These are phyloP conservation scores for Decorospora gaudefroyi DNA, from an alignment of 2,329 filamentous ascomycete species.

Conservation along the genomic window DNA sequence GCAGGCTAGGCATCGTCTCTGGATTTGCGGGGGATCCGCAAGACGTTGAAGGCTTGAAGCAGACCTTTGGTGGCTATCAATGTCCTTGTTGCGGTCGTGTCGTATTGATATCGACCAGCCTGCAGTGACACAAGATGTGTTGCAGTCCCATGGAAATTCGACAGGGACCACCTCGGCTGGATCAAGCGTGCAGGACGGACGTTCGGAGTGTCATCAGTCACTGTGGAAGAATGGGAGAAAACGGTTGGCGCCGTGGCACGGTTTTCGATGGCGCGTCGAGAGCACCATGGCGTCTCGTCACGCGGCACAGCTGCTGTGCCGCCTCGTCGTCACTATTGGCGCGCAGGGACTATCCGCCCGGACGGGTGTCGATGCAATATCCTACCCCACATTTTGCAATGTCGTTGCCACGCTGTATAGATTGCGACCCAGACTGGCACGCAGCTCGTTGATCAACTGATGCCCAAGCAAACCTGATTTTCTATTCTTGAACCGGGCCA, in stretches of 20 bases:
- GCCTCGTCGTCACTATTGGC: slow-evolving; percentile 5
- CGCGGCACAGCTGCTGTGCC: slow-evolving; percentile 5
- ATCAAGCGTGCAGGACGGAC: slow-evolving; percentile 1
- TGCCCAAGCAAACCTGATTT: slow-evolving; percentile 6
- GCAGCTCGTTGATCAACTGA: slow-evolving; percentile 22
- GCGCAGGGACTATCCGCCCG: slow-evolving; percentile 1
- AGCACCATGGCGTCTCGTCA: slow-evolving; percentile 4
- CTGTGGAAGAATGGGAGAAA: slow-evolving; percentile 6
- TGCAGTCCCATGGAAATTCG: too few species aligned
- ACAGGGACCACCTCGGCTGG: neutral
- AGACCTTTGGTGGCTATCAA: too few species aligned
- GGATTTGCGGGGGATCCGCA: slow-evolving; percentile 37
- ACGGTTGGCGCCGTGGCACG: slow-evolving; percentile 12
- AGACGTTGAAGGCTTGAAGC: too few species aligned
- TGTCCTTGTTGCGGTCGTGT: neutral
- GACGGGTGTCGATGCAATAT: slow-evolving; percentile 20
- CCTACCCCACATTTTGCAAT: slow-evolving; percentile 27
- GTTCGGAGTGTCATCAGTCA: neutral
- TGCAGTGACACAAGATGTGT: too few species aligned
- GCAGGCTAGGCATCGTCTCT: slow-evolving; percentile 27
- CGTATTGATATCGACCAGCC: neutral
- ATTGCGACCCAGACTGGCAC: slow-evolving; percentile 18
- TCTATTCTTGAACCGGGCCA: slow-evolving; percentile 8
- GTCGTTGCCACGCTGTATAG: slow-evolving; percentile 27
- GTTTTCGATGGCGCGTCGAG: slow-evolving; percentile 12